A percentile compares a stretch with the other conserved stretches of the same genome.
These are phyloP conservation scores for Tephrocybe sp. DNA, from an alignment of 768 basidiomycete species.

Conservation along the genomic window DNA sequence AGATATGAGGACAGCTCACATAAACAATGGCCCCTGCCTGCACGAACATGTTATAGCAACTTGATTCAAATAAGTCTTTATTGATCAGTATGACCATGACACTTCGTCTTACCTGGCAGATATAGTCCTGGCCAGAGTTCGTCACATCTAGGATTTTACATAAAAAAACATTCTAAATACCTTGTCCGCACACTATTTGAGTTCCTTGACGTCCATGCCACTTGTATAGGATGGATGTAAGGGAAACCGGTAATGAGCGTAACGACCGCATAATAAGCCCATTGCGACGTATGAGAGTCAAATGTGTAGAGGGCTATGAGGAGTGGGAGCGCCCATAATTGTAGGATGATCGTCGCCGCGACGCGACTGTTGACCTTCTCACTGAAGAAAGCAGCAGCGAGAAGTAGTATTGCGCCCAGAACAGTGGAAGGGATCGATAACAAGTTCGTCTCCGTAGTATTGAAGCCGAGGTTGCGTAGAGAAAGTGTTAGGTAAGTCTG, in stretches of 20 bases:
- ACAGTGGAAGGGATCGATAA: slow-evolving; percentile 60
- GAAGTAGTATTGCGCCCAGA: slow-evolving; percentile 49
- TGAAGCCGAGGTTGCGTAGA: slow-evolving; percentile 62
- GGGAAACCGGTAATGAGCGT: slow-evolving; percentile 58
- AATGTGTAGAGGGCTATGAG: slow-evolving; percentile 59
- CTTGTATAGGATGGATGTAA: slow-evolving; percentile 47
- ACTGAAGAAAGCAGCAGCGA: slow-evolving; percentile 48
- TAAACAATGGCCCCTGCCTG: slow-evolving; percentile 54
- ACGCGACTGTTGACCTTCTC: slow-evolving; percentile 59
- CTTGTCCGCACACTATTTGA: slow-evolving; percentile 59
- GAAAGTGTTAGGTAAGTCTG: slow-evolving; percentile 65
- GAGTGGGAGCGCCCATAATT: slow-evolving; percentile 64
- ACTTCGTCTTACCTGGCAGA: slow-evolving; percentile 31
- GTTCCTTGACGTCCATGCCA: slow-evolving; percentile 61
- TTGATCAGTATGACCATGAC: not conserved
- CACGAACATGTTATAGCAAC: slow-evolving; percentile 67
- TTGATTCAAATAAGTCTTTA: slow-evolving; percentile 4
- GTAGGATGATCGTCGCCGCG: slow-evolving; percentile 49
- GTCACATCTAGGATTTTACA: not conserved
- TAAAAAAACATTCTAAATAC: slow-evolving; percentile 25
- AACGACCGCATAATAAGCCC: slow-evolving; percentile 56
- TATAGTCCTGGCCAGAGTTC: slow-evolving; percentile 30
- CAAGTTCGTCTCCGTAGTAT: slow-evolving; percentile 61
- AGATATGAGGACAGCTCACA: slow-evolving; percentile 26
- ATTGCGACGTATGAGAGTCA: slow-evolving; percentile 45